phyloP scores from a whole-genome alignment of 768 basidiomycete species.

The Boletus coccyginus region DNA sequence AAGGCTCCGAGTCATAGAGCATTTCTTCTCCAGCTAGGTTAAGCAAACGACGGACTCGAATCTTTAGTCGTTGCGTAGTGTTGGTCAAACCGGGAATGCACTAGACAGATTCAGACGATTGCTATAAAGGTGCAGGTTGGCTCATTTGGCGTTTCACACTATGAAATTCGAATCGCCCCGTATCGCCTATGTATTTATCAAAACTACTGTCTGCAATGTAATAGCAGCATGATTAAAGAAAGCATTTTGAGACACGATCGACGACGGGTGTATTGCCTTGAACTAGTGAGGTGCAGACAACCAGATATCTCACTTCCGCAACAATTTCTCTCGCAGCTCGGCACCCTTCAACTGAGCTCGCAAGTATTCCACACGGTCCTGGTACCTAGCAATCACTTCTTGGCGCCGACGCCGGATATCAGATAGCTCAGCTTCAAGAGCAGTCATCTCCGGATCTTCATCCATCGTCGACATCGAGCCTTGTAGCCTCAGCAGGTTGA shows the following conservation, averaged over 20 bases:
- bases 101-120: neutral
- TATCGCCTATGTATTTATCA: neutral
- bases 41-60: neutral
- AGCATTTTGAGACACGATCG: conserved; percentile 13
- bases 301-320: conserved; percentile 47
- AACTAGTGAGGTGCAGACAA: neutral
- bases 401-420: conserved; percentile 68
- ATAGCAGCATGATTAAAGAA: conserved; percentile 11
- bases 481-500: conserved; percentile 50
- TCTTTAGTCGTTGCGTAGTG: neutral
- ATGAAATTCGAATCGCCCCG: neutral
- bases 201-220: neutral
- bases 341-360: conserved; percentile 81
- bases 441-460: conserved; percentile 37
- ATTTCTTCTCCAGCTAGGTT: conserved; percentile 4
- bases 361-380: conserved; percentile 73
- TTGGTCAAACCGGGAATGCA: too few species aligned
- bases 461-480: conserved; percentile 22
- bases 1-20: conserved; percentile 10
- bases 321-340: conserved; percentile 76
- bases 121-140: neutral
- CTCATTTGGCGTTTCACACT: neutral
- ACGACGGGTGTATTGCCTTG: conserved; percentile 2
- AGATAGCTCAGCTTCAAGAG: conserved; percentile 56
- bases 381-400: conserved; percentile 71